A percentile compares a stretch with the other conserved stretches of the same genome.
phyloP scores from a whole-genome alignment of 176 grass and related monocot species.

The Chrysopogon serrulatus region DNA sequence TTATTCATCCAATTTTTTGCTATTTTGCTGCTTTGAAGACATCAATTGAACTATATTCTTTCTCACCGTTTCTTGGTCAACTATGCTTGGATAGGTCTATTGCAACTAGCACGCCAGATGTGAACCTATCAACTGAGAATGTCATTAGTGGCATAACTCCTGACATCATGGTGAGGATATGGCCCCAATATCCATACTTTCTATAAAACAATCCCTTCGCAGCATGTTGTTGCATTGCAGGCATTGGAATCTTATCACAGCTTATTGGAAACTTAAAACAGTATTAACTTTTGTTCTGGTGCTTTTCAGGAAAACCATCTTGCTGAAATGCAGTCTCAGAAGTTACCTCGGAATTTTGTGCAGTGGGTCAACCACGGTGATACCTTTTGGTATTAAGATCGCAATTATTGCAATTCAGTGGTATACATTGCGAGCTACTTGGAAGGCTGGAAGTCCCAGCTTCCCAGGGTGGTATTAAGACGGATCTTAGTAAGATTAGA shows the following conservation, averaged over 20 bases:
- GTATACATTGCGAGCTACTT: slow-evolving; percentile 8
- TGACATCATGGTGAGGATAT: slow-evolving; percentile 24
- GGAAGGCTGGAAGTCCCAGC: neutral
- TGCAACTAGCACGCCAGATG: slow-evolving; percentile 39
- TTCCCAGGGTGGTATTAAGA: slow-evolving; percentile 11
- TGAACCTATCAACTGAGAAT: slow-evolving; percentile 39
- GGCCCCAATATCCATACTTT: neutral
- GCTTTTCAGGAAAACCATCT: slow-evolving; percentile 46
- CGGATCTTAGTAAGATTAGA: neutral
- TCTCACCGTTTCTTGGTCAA: slow-evolving; percentile 11
- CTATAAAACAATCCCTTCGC: neutral
- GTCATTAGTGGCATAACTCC: slow-evolving; percentile 24
- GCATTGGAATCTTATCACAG: neutral
- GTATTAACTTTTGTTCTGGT: neutral
- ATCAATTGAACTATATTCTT: slow-evolving; percentile 1
- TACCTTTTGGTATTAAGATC: slow-evolving; percentile 40
- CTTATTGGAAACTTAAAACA: neutral
- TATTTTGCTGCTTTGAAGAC: neutral
- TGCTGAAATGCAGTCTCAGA: slow-evolving; percentile 24
- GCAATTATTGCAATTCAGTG: slow-evolving; percentile 2
- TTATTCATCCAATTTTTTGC: neutral
- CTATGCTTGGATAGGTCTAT: slow-evolving; percentile 24
- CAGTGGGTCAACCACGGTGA: slow-evolving; percentile 50
- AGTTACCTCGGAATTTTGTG: slow-evolving; percentile 46
- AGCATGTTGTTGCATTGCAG: neutral